Evolutionary conservation across 2,329 filamentous ascomycete genomes (phyloP), one percentile per base, ranked within the genome.

Genomic region (Emydomyces testavorans): DNA sequence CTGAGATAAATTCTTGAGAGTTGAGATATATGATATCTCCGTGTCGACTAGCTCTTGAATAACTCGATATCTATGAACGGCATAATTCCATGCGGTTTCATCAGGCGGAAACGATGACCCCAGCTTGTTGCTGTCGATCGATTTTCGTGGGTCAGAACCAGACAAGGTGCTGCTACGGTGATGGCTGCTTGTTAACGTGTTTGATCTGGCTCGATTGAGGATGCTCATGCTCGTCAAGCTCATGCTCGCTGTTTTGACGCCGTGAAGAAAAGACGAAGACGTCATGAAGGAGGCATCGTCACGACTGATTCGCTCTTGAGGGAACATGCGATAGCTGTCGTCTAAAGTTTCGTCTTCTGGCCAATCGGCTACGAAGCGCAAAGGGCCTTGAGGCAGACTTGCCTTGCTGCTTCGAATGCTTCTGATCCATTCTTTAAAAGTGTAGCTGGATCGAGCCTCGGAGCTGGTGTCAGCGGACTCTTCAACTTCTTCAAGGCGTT

Each of bases 1-100:
- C 66, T 93, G 88, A 62, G 84, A 83, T 50, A 96, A 71, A 54
- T 92, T 87, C 57, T 86, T 86, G 50, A 96, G 66, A 58, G 94
- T 90, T 13, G 82, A 79, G 57, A 96, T 81, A 62, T 96, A 96
- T 58, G 82, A 79, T 61, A 92, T 84, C 64, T 96, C 92, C 0
- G 89, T 94, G 49, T 70, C 76, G 52, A 95, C 79, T 43, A 96
- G 71, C 66, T 96, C 92, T 60, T 92, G 85, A 29, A 96, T 67
- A 32, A 94, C 80, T 52, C 82, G 80, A 11, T 86, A 79, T 52
- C 92, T 78, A 58, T 88, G 83, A 16, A 84, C 65, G 1, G 86
- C 78, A 46, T 89, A 78, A 54, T 80, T 76, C 35, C 77, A 76
- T n/a, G 83, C 80, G 24, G 74, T 79, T 50, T 82, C 76, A 55